Evolutionary conservation across 2,329 filamentous ascomycete species (phyloP).

Genomic region (Polytolypa hystricis): DNA sequence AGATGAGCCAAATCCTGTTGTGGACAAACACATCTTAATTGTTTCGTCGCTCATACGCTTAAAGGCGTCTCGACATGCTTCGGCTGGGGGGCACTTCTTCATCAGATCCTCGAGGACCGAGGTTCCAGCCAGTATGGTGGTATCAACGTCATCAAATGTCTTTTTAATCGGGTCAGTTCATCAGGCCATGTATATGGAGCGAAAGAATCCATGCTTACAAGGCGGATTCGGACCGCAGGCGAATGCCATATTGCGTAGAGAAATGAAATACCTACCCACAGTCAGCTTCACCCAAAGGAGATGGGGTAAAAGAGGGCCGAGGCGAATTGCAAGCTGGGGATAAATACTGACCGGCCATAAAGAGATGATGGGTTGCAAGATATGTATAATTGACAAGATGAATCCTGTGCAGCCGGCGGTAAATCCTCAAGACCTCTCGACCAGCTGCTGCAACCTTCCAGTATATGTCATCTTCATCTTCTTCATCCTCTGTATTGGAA

Average conservation of each 20-base stretch:
- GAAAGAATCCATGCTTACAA: constrained; percentile 48
- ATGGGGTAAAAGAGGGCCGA: not conserved
- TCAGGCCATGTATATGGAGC: not conserved
- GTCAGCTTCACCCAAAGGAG: not conserved
- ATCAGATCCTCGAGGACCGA: constrained; percentile 86
- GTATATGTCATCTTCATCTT: constrained; percentile 82
- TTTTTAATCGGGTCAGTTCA: constrained; percentile 18
- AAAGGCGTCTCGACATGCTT: constrained; percentile 89
- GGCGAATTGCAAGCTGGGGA: too few species aligned
- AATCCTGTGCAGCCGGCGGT: constrained; percentile 76
- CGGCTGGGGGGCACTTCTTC: constrained; percentile 87
- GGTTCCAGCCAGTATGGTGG: constrained; percentile 84
- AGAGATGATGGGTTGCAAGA: constrained; percentile 86
- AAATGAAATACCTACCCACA: constrained; percentile 60
- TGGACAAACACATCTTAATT: constrained; percentile 85
- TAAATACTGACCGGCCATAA: constrained; percentile 73
- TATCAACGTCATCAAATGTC: constrained; percentile 94
- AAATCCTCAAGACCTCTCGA: constrained; percentile 81
- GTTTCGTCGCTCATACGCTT: constrained; percentile 92
- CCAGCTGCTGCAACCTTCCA: constrained; percentile 91
- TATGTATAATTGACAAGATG: constrained; percentile 94
- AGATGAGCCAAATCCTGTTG: constrained; percentile 59
- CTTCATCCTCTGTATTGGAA: constrained; percentile 34
- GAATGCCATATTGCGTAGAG: constrained; percentile 98
- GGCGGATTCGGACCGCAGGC: constrained; percentile 67